phyloP scores from a whole-genome alignment of 768 basidiomycete genomes.

The Fistulinella prunicolor region DNA sequence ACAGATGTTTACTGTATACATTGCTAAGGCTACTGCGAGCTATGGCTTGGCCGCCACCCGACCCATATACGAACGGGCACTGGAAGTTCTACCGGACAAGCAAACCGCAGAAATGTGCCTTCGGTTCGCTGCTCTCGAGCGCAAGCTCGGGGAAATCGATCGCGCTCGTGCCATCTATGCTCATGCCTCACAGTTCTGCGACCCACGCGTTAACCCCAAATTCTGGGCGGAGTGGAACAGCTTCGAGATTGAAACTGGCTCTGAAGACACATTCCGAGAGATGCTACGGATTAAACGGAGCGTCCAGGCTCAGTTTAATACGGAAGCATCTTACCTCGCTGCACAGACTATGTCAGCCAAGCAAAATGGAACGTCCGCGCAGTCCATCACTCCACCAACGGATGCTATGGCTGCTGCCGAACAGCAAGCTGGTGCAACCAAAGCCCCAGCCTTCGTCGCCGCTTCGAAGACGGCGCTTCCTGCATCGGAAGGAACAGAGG shows the following conservation, averaged over 20 bases:
- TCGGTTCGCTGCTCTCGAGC: constrained; percentile 91
- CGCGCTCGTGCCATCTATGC: constrained; percentile 95
- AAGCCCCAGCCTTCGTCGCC: constrained; percentile 75
- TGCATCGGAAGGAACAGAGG: constrained; percentile 38
- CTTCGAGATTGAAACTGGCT: constrained; percentile 98
- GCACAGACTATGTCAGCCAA: constrained; percentile 81
- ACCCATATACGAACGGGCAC: constrained; percentile 92
- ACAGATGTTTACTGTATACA: constrained; percentile 96
- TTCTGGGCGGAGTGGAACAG: constrained; percentile 98
- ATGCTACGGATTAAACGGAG: constrained; percentile 96
- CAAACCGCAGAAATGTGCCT: constrained; percentile 98
- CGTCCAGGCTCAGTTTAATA: constrained; percentile 98
- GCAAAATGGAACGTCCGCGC: constrained; percentile 49
- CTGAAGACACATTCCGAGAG: constrained; percentile 96
- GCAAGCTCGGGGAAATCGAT: constrained; percentile 98
- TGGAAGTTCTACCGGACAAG: constrained; percentile 88
- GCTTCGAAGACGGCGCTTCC: constrained; percentile 55
- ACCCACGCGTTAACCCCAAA: constrained; percentile 84
- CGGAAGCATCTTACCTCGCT: constrained; percentile 89
- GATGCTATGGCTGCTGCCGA: constrained; percentile 92
- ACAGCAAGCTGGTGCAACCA: constrained; percentile 52
- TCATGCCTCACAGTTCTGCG: constrained; percentile 98
- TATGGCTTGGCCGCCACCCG: constrained; percentile 95
- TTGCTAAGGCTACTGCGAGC: constrained; percentile 94
- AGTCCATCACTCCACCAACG: constrained; percentile 39